Evolutionary conservation across 495 filamentous ascomycete genomes (phyloP).

Genomic region (Annulohypoxylon stygium): DNA sequence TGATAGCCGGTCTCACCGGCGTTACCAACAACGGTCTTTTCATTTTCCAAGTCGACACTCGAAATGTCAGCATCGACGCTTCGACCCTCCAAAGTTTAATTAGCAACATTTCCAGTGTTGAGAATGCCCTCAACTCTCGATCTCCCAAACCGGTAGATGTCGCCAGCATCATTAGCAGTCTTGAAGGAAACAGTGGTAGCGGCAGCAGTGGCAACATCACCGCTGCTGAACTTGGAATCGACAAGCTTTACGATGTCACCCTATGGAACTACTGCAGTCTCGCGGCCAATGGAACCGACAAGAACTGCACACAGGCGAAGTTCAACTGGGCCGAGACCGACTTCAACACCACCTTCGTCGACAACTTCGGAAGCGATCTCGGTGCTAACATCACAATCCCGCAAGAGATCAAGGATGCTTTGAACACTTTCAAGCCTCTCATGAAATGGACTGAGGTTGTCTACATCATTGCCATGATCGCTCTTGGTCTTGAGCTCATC

Average conservation of each 20-base stretch:
- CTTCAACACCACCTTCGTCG: constrained; percentile 67
- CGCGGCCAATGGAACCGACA: constrained; percentile 59
- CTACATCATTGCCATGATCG: constrained; percentile 75
- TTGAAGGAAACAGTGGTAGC: constrained; percentile 14
- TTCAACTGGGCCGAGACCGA: constrained; percentile 82
- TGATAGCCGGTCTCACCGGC: constrained; percentile 79
- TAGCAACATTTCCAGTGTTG: constrained; percentile 38
- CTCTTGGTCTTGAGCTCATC: constrained; percentile 79
- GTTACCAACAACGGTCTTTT: constrained; percentile 76
- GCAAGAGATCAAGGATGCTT: constrained; percentile 69
- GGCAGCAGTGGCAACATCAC: constrained; percentile 57
- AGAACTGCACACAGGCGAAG: constrained; percentile 69
- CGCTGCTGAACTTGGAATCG: constrained; percentile 69
- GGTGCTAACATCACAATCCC: constrained; percentile 68
- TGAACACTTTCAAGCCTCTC: constrained; percentile 78
- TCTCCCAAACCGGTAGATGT: constrained; percentile 37
- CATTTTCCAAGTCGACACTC: constrained; percentile 77
- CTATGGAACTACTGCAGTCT: constrained; percentile 89
- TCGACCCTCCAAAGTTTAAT: constrained; percentile 33
- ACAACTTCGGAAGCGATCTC: constrained; percentile 56
- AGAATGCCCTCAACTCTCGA: constrained; percentile 34
- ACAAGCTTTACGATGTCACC: constrained; percentile 82
- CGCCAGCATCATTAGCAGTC: constrained; percentile 32
- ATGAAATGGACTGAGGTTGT: constrained; percentile 87
- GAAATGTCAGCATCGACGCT: constrained; percentile 59